Conservation (phyloP, 257 asterid genomes). For the Schizonepeta tenuifolia region DNA sequence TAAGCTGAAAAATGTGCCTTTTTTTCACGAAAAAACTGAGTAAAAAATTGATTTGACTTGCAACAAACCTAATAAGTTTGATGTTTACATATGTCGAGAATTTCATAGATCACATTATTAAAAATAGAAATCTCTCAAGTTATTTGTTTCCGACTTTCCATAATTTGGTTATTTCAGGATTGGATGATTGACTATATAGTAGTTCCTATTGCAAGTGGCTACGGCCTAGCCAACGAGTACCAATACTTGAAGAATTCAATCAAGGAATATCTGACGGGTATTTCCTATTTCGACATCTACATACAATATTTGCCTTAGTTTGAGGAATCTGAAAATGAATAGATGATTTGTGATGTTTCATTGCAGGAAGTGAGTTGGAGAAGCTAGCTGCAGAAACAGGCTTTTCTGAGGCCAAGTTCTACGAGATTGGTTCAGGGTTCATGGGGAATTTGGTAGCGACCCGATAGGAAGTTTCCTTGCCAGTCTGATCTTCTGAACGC, state of each 20-base stretch:
- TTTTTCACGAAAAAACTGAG: not conserved
- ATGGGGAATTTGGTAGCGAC: conserved; percentile 82
- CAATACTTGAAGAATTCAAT: conserved; percentile 83
- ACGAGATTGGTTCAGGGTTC: conserved; percentile 62
- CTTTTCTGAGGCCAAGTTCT: conserved; percentile 68
- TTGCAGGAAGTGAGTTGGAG: conserved; percentile 85
- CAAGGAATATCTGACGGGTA: conserved; percentile 72
- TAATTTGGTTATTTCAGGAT: conserved; percentile 50
- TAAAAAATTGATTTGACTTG: not conserved
- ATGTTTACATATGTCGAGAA: not conserved
- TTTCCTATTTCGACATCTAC: conserved; percentile 16
- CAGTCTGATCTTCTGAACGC: conserved; percentile 8
- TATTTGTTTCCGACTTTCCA: not conserved
- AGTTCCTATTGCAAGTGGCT: conserved; percentile 76
- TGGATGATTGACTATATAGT: conserved; percentile 75
- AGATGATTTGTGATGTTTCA: not conserved
- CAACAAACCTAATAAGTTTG: not conserved
- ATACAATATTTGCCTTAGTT: not conserved
- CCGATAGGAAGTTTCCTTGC: conserved; percentile 34
- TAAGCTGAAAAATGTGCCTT: not conserved
- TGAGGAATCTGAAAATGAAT: not conserved
- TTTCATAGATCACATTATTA: not conserved
- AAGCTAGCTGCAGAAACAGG: conserved; percentile 75
- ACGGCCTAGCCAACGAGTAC: conserved; percentile 74
- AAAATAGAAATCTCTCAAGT: too few species aligned